These are phyloP conservation scores for Stephania cephalantha DNA, from an alignment of 164 flowering plant species.

Conservation along the genomic window DNA sequence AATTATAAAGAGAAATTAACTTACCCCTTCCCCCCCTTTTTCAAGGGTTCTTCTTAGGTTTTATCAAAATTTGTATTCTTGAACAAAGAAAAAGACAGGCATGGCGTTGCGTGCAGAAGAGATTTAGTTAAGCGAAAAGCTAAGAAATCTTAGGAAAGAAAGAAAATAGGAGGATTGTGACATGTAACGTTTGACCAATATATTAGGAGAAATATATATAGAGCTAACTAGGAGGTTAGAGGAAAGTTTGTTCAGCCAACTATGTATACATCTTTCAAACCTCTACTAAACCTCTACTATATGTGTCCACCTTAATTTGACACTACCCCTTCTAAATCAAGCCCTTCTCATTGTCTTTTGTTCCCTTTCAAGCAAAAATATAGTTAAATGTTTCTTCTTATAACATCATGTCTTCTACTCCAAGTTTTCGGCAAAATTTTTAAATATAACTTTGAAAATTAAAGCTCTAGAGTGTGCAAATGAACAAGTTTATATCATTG, in stretches of 20 bases:
- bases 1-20: no score
- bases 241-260: not conserved
- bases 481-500: not conserved
- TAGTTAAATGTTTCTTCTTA: not conserved
- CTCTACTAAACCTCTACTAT: not conserved
- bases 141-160: not conserved
- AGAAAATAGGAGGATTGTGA: not conserved
- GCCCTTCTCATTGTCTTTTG: not conserved
- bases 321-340: not conserved
- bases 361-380: not conserved
- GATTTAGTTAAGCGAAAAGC: not conserved
- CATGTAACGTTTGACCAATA: not conserved
- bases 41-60: not conserved
- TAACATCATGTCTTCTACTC: not conserved
- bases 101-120: not conserved
- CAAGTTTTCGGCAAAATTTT: not conserved
- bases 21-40: no score
- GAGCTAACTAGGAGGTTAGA: not conserved
- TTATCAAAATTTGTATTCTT: not conserved
- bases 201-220: not conserved
- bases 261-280: not conserved
- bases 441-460: not conserved
- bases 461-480: not conserved
- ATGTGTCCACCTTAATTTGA: not conserved
- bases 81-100: not conserved